Percentiles rank a stretch among this genome's conserved stretches.
Conservation (phyloP, 371 early-diverging fungal genomes). For the Mortierella sp. region DNA sequence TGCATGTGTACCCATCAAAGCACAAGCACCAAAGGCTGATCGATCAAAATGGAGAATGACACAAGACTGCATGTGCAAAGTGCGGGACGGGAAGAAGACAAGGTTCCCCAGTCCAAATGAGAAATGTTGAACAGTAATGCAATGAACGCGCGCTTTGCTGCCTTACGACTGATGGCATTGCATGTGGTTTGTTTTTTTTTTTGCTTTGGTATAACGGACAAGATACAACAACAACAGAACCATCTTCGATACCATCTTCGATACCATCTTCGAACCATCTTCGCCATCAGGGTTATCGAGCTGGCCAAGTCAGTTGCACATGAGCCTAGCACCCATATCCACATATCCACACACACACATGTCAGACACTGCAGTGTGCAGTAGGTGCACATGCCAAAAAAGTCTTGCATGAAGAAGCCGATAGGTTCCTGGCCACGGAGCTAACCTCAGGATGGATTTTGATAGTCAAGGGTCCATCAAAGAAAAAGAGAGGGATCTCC, state of each 20-base stretch:
- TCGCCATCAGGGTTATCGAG: no score
- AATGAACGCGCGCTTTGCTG: no score
- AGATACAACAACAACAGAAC: background rate
- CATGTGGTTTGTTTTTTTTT: slow-evolving; percentile 29
- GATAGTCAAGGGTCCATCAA: no score
- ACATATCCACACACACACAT: background rate
- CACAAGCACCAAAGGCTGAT: no score
- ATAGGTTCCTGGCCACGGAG: no score
- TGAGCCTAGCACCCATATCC: background rate
- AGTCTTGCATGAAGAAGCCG: no score
- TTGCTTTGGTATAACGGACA: slow-evolving; percentile 10
- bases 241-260: background rate
- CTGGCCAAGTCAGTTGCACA: background rate
- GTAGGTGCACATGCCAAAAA: slow-evolving; percentile 9
- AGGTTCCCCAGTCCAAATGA: slow-evolving; percentile 2
- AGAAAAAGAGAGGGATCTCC: slow-evolving; percentile 8
- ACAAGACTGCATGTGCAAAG: slow-evolving; percentile 11
- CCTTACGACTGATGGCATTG: no score
- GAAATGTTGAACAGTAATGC: background rate
- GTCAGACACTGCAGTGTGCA: background rate
- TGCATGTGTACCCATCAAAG: no score
- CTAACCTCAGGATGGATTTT: no score
- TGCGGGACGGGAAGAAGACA: slow-evolving; percentile 12
- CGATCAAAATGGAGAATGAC: background rate
- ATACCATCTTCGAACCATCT: background rate